Evolutionary conservation across 805 yeast genomes (phyloP).

Genomic region (Starmerella floricola): DNA sequence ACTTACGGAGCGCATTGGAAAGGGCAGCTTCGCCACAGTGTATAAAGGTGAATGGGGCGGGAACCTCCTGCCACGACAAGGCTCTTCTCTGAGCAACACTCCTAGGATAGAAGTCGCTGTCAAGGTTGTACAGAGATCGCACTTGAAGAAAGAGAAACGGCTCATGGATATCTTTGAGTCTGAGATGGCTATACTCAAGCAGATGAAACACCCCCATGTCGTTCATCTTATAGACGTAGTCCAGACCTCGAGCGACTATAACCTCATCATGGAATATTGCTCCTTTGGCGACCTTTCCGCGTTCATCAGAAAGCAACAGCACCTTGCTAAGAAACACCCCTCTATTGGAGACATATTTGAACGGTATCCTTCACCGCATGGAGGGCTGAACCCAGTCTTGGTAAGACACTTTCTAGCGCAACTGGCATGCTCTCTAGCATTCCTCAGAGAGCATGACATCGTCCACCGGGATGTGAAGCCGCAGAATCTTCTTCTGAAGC

Average conservation of each 20-base stretch:
- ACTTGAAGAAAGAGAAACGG: constrained; percentile 57
- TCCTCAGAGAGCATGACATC: constrained; percentile 67
- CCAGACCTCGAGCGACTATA: constrained; percentile 64
- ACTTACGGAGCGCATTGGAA: constrained; percentile 70
- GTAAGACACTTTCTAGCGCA: constrained; percentile 81
- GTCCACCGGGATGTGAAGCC: constrained; percentile 96
- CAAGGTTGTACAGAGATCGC: constrained; percentile 72
- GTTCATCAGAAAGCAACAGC: constrained; percentile 66
- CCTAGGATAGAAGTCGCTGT: constrained; percentile 58
- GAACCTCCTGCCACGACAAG: constrained; percentile 4
- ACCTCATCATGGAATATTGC: constrained; percentile 91
- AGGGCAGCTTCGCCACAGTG: constrained; percentile 92
- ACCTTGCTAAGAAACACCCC: constrained; percentile 63
- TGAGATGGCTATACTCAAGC: constrained; percentile 79
- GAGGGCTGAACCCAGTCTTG: constrained; percentile 68
- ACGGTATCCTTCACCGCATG: constrained; percentile 64
- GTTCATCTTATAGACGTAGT: constrained; percentile 76
- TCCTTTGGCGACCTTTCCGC: constrained; percentile 87
- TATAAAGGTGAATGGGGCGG: constrained; percentile 53
- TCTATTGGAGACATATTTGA: constrained; percentile 61
- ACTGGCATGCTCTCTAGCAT: constrained; percentile 69
- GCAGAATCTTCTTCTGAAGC: constrained; percentile 67
- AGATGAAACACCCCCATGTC: constrained; percentile 84
- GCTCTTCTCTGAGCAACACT: too few relatives aligned
- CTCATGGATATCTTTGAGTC: constrained; percentile 81